A percentile compares a stretch with the other conserved stretches of the same genome.
These are phyloP conservation scores for Podaxis sp. DNA, from an alignment of 768 basidiomycete genomes.

Conservation along the genomic window DNA sequence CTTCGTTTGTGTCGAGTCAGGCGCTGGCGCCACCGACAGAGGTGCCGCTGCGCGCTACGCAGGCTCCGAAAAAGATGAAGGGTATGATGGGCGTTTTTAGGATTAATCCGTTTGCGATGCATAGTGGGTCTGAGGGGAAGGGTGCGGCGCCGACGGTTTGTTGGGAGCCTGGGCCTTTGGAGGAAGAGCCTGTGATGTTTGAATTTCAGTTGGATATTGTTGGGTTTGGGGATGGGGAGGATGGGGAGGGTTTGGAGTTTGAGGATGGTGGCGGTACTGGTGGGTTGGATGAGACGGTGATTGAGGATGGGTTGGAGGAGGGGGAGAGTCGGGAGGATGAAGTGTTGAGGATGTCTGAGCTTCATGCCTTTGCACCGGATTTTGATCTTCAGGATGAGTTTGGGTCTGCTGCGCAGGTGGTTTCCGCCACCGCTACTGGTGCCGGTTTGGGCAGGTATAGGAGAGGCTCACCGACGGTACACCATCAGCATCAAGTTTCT, in stretches of 20 bases:
- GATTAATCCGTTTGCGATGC: constrained; percentile 73
- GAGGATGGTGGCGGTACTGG: not conserved
- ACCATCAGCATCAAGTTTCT: not conserved
- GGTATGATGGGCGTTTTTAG: constrained; percentile 78
- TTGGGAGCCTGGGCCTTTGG: constrained; percentile 56
- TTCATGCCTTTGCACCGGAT: constrained; percentile 39
- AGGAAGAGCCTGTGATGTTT: constrained; percentile 57
- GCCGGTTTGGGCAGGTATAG: not conserved
- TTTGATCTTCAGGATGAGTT: constrained; percentile 31
- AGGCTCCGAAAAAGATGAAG: constrained; percentile 69
- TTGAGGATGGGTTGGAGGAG: constrained; percentile 1
- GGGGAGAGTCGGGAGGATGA: constrained; percentile 13
- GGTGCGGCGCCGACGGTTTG: constrained; percentile 16
- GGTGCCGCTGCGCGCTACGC: constrained; percentile 74
- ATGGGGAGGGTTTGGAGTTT: constrained; percentile 4
- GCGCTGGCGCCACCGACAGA: constrained; percentile 55
- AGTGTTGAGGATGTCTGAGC: constrained; percentile 14
- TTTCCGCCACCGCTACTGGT: not conserved
- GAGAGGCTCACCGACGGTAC: not conserved
- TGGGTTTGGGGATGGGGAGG: constrained; percentile 15
- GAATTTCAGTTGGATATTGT: constrained; percentile 60
- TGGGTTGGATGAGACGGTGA: constrained; percentile 6
- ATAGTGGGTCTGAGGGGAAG: constrained; percentile 27
- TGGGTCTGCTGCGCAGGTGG: constrained; percentile 13
- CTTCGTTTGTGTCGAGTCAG: constrained; percentile 27